phyloP scores from a whole-genome alignment of 257 asterid genomes.

The Fraxinus cuspidata region DNA sequence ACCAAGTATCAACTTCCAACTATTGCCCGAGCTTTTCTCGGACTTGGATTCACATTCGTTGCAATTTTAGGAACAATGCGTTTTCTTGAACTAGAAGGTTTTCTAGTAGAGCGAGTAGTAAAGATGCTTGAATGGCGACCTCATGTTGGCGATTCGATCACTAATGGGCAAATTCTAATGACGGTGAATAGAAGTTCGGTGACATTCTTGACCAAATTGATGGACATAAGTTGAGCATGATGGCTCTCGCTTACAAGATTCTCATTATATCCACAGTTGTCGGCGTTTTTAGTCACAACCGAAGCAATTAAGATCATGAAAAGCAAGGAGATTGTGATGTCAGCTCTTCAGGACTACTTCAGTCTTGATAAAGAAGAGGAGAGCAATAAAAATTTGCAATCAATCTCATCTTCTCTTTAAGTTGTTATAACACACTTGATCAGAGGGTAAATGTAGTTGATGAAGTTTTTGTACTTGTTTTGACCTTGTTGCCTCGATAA shows the following conservation, averaged over 20 bases:
- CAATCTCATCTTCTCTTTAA: constrained; percentile 24
- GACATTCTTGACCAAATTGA: constrained; percentile 82
- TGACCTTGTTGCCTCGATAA: too few relatives aligned
- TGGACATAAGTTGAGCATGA: constrained; percentile 81
- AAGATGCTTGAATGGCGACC: constrained; percentile 97
- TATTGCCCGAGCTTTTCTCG: constrained; percentile 67
- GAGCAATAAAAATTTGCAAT: constrained; percentile 39
- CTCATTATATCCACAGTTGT: constrained; percentile 88
- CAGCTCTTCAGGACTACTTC: constrained; percentile 93
- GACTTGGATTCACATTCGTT: constrained; percentile 61
- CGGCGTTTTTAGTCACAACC: constrained; percentile 87
- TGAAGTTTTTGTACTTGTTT: too few relatives aligned
- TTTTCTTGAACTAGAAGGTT: constrained; percentile 66
- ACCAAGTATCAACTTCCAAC: constrained; percentile 66
- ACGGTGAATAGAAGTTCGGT: constrained; percentile 92
- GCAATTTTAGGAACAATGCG: constrained; percentile 94
- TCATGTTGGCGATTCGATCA: constrained; percentile 81
- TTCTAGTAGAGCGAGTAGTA: constrained; percentile 79
- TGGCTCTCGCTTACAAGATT: constrained; percentile 92
- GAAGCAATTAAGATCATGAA: constrained; percentile 86
- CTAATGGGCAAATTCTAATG: constrained; percentile 85
- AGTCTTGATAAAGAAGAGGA: constrained; percentile 28
- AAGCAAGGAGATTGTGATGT: constrained; percentile 74
- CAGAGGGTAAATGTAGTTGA: too few relatives aligned
- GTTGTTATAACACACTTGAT: background rate